Conservation (phyloP, 768 basidiomycete genomes). For the Tricholoma furcatifolium region DNA sequence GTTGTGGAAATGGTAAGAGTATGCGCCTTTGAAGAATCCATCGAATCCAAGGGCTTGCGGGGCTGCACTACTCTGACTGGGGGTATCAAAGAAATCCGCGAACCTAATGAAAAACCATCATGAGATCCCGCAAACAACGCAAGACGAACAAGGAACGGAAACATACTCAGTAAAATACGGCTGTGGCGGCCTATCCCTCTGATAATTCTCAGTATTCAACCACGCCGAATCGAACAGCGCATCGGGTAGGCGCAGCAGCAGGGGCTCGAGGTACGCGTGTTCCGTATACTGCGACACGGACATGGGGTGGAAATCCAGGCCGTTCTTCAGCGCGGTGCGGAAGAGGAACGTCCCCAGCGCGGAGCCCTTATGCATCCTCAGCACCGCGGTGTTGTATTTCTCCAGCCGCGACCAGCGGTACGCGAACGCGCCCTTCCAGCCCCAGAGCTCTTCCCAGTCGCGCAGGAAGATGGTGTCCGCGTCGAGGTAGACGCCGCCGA, state of each 20-base stretch:
- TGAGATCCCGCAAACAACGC: background rate
- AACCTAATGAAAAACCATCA: slow-evolving; percentile 47
- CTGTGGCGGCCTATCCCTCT: slow-evolving; percentile 88
- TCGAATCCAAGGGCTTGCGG: slow-evolving; percentile 84
- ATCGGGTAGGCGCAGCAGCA: slow-evolving; percentile 82
- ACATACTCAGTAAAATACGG: slow-evolving; percentile 85
- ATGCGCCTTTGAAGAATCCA: slow-evolving; percentile 91
- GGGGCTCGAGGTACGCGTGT: slow-evolving; percentile 75
- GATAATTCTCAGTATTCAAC: slow-evolving; percentile 89
- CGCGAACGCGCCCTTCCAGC: slow-evolving; percentile 91
- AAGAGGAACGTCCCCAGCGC: slow-evolving; percentile 90
- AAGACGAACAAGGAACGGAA: background rate
- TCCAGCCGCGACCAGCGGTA: slow-evolving; percentile 93
- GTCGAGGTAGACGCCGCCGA: slow-evolving; percentile 92
- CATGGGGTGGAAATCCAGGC: slow-evolving; percentile 94
- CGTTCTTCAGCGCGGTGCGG: slow-evolving; percentile 88
- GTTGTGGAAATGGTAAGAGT: slow-evolving; percentile 94
- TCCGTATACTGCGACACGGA: slow-evolving; percentile 82
- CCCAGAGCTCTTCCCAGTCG: slow-evolving; percentile 97
- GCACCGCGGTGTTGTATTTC: slow-evolving; percentile 92
- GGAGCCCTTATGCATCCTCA: slow-evolving; percentile 85
- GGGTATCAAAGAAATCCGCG: slow-evolving; percentile 79
- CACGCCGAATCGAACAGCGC: slow-evolving; percentile 94
- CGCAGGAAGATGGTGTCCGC: slow-evolving; percentile 90
- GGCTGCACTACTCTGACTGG: slow-evolving; percentile 64